phyloP scores from a whole-genome alignment of 164 flowering plant species.

The Aristolochia californica region DNA sequence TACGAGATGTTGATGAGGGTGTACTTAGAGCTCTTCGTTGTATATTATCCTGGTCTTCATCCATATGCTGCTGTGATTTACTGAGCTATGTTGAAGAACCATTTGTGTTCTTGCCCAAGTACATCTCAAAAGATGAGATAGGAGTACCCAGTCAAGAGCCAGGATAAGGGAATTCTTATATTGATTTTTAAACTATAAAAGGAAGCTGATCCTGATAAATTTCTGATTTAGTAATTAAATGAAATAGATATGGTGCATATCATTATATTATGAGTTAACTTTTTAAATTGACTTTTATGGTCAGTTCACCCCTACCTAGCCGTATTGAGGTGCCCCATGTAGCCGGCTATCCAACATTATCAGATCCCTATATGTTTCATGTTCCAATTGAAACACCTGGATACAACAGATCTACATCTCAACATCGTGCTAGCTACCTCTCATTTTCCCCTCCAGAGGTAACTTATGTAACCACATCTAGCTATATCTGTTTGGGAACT shows the following conservation, averaged over 20 bases:
- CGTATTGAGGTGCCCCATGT: slow-evolving; percentile 45
- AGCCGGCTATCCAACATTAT: slow-evolving; percentile 55
- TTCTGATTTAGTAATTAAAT: background rate
- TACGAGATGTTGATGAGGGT: too few species aligned
- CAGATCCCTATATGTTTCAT: slow-evolving; percentile 51
- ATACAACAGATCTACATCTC: slow-evolving; percentile 19
- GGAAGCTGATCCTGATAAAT: background rate
- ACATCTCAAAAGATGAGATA: too few species aligned
- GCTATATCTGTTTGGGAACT: background rate
- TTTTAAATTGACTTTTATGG: slow-evolving; percentile 1
- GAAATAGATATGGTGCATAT: background rate
- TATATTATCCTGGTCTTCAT: too few species aligned
- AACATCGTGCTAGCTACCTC: slow-evolving; percentile 49
- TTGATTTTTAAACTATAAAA: background rate
- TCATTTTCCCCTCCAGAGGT: slow-evolving; percentile 99
- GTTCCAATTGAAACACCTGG: slow-evolving; percentile 54
- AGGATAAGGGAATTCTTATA: too few species aligned
- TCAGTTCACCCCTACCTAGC: slow-evolving; percentile 70
- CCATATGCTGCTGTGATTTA: too few species aligned
- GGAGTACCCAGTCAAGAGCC: too few species aligned
- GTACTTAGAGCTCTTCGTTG: too few species aligned
- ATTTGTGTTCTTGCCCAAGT: too few species aligned
- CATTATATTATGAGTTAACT: slow-evolving; percentile 2
- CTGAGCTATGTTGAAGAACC: too few species aligned
- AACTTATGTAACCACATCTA: slow-evolving; percentile 3